Percentiles rank a stretch among this genome's conserved stretches.
These are phyloP conservation scores for Purpureocillium lavendulum DNA, from an alignment of 2,329 filamentous ascomycete genomes.

Conservation along the genomic window DNA sequence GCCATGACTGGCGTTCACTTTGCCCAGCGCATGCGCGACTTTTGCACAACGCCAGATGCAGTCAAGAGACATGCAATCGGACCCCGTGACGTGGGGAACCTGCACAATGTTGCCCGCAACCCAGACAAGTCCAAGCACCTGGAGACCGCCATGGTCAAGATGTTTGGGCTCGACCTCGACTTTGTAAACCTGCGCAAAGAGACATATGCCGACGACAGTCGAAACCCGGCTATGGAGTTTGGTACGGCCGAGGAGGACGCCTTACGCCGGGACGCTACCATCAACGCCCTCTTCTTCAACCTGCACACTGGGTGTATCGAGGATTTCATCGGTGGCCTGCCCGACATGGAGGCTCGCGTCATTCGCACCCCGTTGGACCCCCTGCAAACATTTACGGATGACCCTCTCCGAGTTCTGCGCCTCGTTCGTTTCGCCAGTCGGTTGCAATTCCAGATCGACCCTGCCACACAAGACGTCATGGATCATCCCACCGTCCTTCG, in stretches of 20 bases:
- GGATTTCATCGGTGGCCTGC: conserved; percentile 74
- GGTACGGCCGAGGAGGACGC: conserved; percentile 89
- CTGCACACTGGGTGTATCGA: conserved; percentile 71
- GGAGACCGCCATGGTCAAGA: conserved; percentile 78
- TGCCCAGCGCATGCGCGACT: conserved; percentile 58
- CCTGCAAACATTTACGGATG: conserved; percentile 87
- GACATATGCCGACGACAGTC: conserved; percentile 79
- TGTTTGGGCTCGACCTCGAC: conserved; percentile 84
- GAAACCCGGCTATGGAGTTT: conserved; percentile 89
- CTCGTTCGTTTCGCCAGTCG: conserved; percentile 86
- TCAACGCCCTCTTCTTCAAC: conserved; percentile 96
- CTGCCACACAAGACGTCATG: conserved; percentile 64
- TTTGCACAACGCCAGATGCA: conserved; percentile 53
- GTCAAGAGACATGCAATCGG: conserved; percentile 51
- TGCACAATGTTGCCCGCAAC: conserved; percentile 86
- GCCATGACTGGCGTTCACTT: conserved; percentile 75
- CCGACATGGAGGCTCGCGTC: conserved; percentile 62
- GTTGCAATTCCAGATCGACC: conserved; percentile 70
- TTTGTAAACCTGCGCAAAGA: conserved; percentile 92
- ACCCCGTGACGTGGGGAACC: conserved; percentile 55
- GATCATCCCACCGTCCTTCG: conserved; percentile 65
- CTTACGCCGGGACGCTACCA: conserved; percentile 78
- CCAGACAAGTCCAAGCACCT: conserved; percentile 96
- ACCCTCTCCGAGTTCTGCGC: conserved; percentile 78
- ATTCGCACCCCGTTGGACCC: conserved; percentile 84